phyloP scores from a whole-genome alignment of 352 stramenopile genomes.

The Peronospora destructor region DNA sequence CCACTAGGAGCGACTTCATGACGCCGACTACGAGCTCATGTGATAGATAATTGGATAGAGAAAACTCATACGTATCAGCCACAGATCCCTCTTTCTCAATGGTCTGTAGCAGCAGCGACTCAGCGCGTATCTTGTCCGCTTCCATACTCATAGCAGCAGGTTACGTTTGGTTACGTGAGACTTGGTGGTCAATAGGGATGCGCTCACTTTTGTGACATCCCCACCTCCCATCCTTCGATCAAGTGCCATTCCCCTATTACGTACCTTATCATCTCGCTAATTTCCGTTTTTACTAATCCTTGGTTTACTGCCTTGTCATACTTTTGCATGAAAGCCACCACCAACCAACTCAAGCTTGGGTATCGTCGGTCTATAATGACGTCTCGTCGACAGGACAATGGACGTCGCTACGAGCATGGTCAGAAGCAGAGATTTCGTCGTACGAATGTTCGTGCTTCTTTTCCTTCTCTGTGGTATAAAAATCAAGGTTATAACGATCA shows the following conservation, averaged over 20 bases:
- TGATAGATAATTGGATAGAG: slow-evolving; percentile 63
- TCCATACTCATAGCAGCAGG: slow-evolving; percentile 32
- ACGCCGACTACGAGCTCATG: slow-evolving; percentile 92
- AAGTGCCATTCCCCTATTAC: background rate
- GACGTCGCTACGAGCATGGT: slow-evolving; percentile 19
- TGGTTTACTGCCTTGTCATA: slow-evolving; percentile 9
- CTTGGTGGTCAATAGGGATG: slow-evolving; percentile 23
- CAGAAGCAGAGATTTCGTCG: slow-evolving; percentile 17
- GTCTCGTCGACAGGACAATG: slow-evolving; percentile 15
- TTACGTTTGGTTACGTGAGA: too few relatives aligned
- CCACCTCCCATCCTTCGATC: background rate
- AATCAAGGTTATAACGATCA: slow-evolving; percentile 61
- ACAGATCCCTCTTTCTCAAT: slow-evolving; percentile 40
- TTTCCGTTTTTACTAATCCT: background rate
- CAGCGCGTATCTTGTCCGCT: slow-evolving; percentile 65
- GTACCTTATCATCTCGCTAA: background rate
- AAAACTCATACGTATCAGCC: slow-evolving; percentile 83
- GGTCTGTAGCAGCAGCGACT: slow-evolving; percentile 59
- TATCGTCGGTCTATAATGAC: slow-evolving; percentile 9
- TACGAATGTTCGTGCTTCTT: slow-evolving; percentile 1
- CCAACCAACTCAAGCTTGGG: background rate
- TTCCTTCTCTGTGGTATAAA: slow-evolving; percentile 41
- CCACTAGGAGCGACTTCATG: slow-evolving; percentile 92
- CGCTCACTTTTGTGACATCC: slow-evolving; percentile 1
- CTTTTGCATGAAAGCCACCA: background rate